phyloP scores from a whole-genome alignment of 1,139 yeast genomes.

The Pichia sp. region DNA sequence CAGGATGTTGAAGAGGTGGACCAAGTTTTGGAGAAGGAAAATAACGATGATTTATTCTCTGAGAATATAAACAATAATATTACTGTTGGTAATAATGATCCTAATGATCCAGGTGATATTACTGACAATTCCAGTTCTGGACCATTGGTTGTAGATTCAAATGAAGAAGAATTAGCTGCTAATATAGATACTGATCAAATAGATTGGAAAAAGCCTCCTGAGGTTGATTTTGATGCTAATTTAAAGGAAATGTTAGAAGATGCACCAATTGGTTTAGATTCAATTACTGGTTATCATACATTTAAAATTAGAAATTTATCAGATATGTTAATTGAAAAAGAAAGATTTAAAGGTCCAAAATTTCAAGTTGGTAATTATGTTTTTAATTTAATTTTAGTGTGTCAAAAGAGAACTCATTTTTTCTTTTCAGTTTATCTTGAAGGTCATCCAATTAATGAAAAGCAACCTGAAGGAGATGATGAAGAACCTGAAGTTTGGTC shows the following conservation, averaged over 20 bases:
- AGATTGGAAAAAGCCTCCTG: conserved; percentile 3
- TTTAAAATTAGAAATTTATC: conserved; percentile 74
- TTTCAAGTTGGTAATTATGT: conserved; percentile 48
- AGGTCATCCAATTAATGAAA: conserved; percentile 40
- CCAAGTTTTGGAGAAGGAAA: too few relatives aligned
- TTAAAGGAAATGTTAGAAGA: conserved; percentile 19
- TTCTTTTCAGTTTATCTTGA: conserved; percentile 60
- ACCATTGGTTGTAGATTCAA: neutral
- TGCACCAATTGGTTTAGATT: conserved; percentile 34
- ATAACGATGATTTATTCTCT: neutral
- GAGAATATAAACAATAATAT: neutral
- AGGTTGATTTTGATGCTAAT: conserved; percentile 18
- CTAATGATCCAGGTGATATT: neutral
- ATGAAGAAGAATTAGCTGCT: neutral
- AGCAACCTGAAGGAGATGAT: conserved; percentile 10
- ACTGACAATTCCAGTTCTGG: neutral
- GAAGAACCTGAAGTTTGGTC: conserved; percentile 49
- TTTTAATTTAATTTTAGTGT: conserved; percentile 11
- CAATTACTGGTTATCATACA: conserved; percentile 41
- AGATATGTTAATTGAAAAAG: conserved; percentile 30
- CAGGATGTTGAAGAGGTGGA: neutral
- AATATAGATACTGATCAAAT: neutral
- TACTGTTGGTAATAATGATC: too few relatives aligned
- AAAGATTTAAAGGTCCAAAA: conserved; percentile 41
- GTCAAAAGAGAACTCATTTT: conserved; percentile 8